Base-by-base conservation (phyloP, 257 asterid genomes). In the Fraxinus excelsior region DNA sequence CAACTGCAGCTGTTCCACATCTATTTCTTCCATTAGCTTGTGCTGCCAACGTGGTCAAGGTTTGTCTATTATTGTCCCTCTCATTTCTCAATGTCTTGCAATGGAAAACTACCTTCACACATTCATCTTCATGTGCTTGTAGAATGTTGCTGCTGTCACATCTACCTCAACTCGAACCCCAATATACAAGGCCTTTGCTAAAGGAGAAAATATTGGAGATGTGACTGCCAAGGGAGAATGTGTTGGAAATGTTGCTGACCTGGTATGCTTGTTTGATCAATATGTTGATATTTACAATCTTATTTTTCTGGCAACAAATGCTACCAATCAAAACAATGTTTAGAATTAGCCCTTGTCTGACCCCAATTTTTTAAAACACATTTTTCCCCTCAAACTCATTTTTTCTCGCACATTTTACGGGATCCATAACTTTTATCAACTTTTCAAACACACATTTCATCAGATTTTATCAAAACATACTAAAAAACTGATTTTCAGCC, bases 181-280 rank as follows among this genome's bases (percentile, higher is more conserved):
- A 69, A 93, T 96, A 74, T 96, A 96, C 89, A 96, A 93, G 88
- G 99, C 98, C 74, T 96, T 96, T 80, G 99, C 99, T 66, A 91
- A 87, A 87, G 99, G 99, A 77, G 99, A 96, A 88, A 96, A 96
- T 79, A 96, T 96, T 72, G 99, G 99, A 74, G 99, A 96, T 90
- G 98, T 96, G 79, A 96, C 99, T 77, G 98, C 99, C 26, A 96
- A 96, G 84, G 99, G 99, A 44, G 99, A 96, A 84, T 93, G 98
- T 58, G 97, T 93, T 82, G 97, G 92, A 49, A 96, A 96, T 86
- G 62, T 96, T 77, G 98, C 99, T 76, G 99, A 96, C 87, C 87
- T 93, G 92, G 99, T 96, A 91, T 66, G 87, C 80, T 75, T 42
- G 44, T 77, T 80, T 74, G 34, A 46, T 79, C 53, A 65, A 28